A percentile compares a stretch with the other conserved stretches of the same genome.
Conservation (phyloP, 768 basidiomycete genomes). For the Tulasnella sp. region DNA sequence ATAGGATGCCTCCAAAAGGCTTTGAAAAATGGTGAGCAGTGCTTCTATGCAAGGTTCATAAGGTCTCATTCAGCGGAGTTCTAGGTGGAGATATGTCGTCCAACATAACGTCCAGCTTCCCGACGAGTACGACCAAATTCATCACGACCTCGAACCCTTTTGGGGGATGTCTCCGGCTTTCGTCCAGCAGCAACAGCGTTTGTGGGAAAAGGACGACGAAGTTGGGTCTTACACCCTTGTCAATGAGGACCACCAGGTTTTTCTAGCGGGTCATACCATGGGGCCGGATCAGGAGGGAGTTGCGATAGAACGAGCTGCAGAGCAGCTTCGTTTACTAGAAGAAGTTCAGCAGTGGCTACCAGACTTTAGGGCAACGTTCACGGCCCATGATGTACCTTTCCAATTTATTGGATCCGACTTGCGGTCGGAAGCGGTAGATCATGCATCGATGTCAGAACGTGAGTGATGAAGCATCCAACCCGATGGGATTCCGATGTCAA, state of each 20-base stretch:
- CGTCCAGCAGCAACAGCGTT: not conserved
- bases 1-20: conserved; percentile 36
- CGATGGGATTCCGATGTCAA: conserved; percentile 29
- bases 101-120: conserved; percentile 42
- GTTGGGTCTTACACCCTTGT: not conserved
- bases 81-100: conserved; percentile 43
- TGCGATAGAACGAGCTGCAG: not conserved
- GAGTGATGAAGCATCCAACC: conserved; percentile 16
- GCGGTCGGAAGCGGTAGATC: conserved; percentile 31
- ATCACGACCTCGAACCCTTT: conserved; percentile 38
- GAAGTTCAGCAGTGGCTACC: conserved; percentile 39
- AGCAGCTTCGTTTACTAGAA: conserved; percentile 34
- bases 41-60: not conserved
- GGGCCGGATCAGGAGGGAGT: not conserved
- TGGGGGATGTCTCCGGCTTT: conserved; percentile 36
- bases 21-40: conserved; percentile 39
- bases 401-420: conserved; percentile 34
- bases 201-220: not conserved
- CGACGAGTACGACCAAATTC: conserved; percentile 48
- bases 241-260: not conserved
- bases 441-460: conserved; percentile 32
- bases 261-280: not conserved
- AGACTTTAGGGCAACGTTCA: conserved; percentile 41
- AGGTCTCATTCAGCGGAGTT: not conserved
- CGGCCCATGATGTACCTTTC: conserved; percentile 28